These are phyloP conservation scores for Beauveria sp. DNA, from an alignment of 2,329 filamentous ascomycete genomes.

Conservation along the genomic window DNA sequence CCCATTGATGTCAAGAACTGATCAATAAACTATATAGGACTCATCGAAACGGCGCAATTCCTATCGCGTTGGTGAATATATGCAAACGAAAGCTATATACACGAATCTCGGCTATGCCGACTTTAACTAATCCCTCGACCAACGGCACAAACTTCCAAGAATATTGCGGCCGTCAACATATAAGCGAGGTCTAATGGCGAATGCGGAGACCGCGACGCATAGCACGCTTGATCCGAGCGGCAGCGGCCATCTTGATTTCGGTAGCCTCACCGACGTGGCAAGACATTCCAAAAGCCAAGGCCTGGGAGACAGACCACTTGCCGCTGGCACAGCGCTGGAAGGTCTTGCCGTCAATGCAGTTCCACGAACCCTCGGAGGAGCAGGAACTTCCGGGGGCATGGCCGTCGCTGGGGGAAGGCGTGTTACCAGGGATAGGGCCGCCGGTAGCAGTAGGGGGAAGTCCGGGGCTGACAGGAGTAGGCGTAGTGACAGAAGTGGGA, in stretches of 20 bases:
- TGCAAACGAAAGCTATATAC: no score
- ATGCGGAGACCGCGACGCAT: conserved; percentile 23
- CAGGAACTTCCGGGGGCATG: conserved; percentile 38
- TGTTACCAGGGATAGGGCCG: conserved; percentile 15
- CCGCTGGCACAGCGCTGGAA: conserved; percentile 51
- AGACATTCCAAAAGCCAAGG: conserved; percentile 36
- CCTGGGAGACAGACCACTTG: conserved; percentile 36
- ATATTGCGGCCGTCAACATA: no score
- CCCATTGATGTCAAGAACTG: no score
- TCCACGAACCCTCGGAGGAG: conserved; percentile 42
- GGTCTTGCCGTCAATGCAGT: conserved; percentile 41
- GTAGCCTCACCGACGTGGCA: conserved; percentile 36
- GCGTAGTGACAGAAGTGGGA: conserved; percentile 13
- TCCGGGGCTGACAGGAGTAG: conserved; percentile 1
- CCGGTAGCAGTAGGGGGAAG: not conserved
- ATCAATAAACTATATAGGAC: no score
- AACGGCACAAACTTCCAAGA: no score
- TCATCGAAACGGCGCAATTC: no score
- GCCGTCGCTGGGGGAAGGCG: conserved; percentile 14
- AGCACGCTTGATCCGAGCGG: conserved; percentile 12
- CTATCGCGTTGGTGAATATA: no score
- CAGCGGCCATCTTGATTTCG: conserved; percentile 27
- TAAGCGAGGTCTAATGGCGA: no score
- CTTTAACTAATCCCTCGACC: no score
- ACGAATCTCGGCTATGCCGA: no score